phyloP scores from a whole-genome alignment of 2,329 filamentous ascomycete species.

The Zalaria obscura region DNA sequence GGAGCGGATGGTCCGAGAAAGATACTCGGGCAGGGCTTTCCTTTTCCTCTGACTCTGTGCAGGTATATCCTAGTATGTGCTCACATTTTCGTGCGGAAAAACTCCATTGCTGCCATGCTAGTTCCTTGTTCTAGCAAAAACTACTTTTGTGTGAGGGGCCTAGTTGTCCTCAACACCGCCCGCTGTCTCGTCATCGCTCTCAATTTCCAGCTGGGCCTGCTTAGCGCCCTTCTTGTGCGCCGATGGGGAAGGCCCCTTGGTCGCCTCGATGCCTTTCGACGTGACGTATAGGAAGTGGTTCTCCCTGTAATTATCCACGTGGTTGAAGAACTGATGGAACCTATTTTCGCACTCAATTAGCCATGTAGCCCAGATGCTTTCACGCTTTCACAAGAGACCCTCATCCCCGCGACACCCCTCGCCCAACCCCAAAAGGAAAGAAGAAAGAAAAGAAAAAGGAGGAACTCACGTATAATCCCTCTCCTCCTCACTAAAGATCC shows the following conservation, averaged over 20 bases:
- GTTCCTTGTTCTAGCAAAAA: too few species aligned
- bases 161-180: neutral
- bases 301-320: constrained; percentile 36
- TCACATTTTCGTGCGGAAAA: too few species aligned
- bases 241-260: constrained; percentile 11
- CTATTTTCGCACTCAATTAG: constrained; percentile 8
- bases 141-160: too few species aligned
- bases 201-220: neutral
- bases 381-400: neutral
- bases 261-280: constrained; percentile 32
- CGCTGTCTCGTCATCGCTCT: neutral
- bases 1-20: too few species aligned
- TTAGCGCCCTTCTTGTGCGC: neutral
- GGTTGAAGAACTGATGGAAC: constrained; percentile 35
- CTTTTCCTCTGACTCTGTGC: too few species aligned
- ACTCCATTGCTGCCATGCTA: too few species aligned
- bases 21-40: too few species aligned
- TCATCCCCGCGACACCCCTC: neutral
- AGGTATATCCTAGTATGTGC: too few species aligned
- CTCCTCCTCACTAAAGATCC: constrained; percentile 84
- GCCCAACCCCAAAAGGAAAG: neutral
- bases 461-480: constrained; percentile 65
- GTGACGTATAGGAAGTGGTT: constrained; percentile 34
- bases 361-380: neutral
- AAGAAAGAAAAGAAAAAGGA: neutral